These are phyloP conservation scores for Phaeolepiota aurea DNA, from an alignment of 768 basidiomycete species.

Conservation along the genomic window DNA sequence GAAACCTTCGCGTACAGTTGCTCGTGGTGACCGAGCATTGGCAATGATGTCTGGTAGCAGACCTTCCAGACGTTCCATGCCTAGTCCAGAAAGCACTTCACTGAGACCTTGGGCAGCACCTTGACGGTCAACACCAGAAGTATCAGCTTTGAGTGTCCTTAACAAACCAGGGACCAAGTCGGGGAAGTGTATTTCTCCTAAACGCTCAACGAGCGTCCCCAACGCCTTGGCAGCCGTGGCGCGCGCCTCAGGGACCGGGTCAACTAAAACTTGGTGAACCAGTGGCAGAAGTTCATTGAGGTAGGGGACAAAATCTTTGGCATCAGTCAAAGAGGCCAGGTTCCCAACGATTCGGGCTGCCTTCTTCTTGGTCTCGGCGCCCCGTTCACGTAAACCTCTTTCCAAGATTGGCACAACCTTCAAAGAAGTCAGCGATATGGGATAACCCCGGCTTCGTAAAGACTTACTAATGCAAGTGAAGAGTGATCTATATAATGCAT, in stretches of 20 bases:
- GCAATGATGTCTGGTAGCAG: constrained; percentile 89
- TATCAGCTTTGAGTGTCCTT: constrained; percentile 83
- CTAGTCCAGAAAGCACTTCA: constrained; percentile 90
- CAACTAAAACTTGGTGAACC: constrained; percentile 87
- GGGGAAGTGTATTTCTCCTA: constrained; percentile 93
- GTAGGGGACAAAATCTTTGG: constrained; percentile 93
- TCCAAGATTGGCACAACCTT: constrained; percentile 94
- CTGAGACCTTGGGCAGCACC: constrained; percentile 96
- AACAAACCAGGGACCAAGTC: constrained; percentile 88
- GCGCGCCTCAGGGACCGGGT: constrained; percentile 96
- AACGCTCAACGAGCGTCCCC: constrained; percentile 91
- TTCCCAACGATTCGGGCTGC: constrained; percentile 98
- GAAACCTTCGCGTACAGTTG: constrained; percentile 95
- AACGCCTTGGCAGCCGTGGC: constrained; percentile 96
- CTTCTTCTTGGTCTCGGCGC: constrained; percentile 91
- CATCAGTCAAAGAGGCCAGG: constrained; percentile 80
- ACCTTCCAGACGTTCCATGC: constrained; percentile 95
- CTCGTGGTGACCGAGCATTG: constrained; percentile 81
- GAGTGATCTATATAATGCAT: constrained; percentile 98
- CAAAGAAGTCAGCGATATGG: constrained; percentile 2
- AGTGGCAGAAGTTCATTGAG: constrained; percentile 82
- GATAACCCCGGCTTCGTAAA: neutral
- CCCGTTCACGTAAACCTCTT: constrained; percentile 83
- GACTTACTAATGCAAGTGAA: constrained; percentile 79
- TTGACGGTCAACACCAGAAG: constrained; percentile 93